Conservation (phyloP, 164 flowering plant genomes). For the Buxus sempervirens region DNA sequence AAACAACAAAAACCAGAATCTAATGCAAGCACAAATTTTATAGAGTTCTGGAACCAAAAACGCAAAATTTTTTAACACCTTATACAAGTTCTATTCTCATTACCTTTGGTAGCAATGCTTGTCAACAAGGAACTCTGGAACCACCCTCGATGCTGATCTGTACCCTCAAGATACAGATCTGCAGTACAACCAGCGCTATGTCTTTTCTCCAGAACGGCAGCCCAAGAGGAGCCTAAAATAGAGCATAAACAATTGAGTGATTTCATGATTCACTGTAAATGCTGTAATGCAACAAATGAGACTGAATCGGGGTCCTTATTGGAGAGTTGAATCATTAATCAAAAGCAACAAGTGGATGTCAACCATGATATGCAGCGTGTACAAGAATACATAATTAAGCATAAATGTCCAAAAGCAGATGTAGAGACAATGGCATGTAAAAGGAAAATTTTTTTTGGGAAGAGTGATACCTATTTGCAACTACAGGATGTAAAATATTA, state of each 20-base stretch:
- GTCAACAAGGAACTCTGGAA: slow-evolving; percentile 96
- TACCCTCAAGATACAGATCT: slow-evolving; percentile 93
- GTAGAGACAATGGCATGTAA: background rate
- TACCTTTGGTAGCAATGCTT: slow-evolving; percentile 82
- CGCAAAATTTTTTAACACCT: background rate
- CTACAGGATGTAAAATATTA: too few species aligned
- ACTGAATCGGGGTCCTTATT: background rate
- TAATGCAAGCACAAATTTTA: background rate
- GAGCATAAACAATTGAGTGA: background rate
- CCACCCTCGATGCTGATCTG: slow-evolving; percentile 99
- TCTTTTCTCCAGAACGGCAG: slow-evolving; percentile 85
- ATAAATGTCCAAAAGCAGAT: background rate
- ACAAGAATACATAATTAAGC: background rate
- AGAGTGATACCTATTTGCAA: background rate
- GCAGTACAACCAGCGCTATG: slow-evolving; percentile 70
- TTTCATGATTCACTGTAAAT: too few species aligned
- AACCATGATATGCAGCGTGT: background rate
- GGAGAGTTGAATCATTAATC: background rate
- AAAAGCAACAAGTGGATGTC: background rate
- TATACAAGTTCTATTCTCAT: background rate
- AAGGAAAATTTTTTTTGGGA: background rate
- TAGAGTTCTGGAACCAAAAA: background rate
- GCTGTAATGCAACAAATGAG: slow-evolving; percentile 9
- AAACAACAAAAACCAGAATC: background rate
- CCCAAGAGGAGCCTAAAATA: slow-evolving; percentile 90